Evolutionary conservation across 768 basidiomycete genomes (phyloP).

Genomic region (Podaxis sp.): DNA sequence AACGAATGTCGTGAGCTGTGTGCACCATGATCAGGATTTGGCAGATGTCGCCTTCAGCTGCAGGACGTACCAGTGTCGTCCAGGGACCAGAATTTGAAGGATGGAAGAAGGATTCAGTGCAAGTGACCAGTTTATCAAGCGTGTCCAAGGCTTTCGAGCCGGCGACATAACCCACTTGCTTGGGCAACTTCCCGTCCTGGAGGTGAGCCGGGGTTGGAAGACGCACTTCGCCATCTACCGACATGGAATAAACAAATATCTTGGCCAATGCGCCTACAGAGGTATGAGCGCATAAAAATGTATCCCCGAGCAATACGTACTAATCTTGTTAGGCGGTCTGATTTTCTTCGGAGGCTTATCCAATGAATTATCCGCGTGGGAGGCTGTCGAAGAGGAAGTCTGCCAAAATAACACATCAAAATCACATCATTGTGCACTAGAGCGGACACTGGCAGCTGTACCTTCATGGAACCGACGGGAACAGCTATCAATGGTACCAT

Average conservation of each 20-base stretch:
- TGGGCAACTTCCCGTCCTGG: conserved; percentile 23
- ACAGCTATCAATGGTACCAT: conserved; percentile 41
- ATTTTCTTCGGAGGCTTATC: conserved; percentile 57
- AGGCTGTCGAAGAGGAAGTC: conserved; percentile 61
- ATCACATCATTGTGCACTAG: neutral
- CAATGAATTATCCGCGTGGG: conserved; percentile 58
- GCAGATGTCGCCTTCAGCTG: neutral
- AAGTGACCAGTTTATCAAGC: conserved; percentile 82
- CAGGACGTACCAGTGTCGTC: conserved; percentile 52
- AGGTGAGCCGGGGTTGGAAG: conserved; percentile 27
- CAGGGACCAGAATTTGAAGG: conserved; percentile 89
- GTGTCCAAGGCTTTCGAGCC: conserved; percentile 89
- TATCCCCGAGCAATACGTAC: conserved; percentile 30
- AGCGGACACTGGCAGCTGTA: conserved; percentile 23
- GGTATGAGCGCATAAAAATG: conserved; percentile 6
- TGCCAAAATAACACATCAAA: conserved; percentile 20
- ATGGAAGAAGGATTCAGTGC: conserved; percentile 93
- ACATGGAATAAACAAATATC: conserved; percentile 85
- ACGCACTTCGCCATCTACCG: conserved; percentile 68
- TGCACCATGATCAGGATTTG: conserved; percentile 7
- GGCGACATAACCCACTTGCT: conserved; percentile 56
- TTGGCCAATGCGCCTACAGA: conserved; percentile 72
- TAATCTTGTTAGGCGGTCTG: conserved; percentile 54
- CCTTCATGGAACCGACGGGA: conserved; percentile 66
- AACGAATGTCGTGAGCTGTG: conserved; percentile 63